Base-by-base conservation (phyloP, 768 basidiomycete species). In the Peribolospora kevripleyi region DNA sequence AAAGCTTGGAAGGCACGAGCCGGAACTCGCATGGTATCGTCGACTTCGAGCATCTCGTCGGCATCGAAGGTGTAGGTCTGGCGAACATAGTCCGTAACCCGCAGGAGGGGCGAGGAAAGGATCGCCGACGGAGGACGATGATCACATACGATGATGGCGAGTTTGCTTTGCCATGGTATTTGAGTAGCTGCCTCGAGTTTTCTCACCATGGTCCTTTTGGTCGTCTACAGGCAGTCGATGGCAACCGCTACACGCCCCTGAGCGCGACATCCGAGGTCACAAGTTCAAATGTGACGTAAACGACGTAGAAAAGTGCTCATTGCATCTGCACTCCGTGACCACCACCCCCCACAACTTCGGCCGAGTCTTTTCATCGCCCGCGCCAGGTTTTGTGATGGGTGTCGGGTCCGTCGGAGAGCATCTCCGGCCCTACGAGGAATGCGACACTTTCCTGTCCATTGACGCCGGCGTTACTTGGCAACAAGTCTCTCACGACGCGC, bases 301-400 rank as follows among this genome's bases (percentile, higher is more conserved):
- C 3, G 74, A 84, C 58, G 56, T 57, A 77, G 1, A 68, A 61
- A 37, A 56, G 1, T 98, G 91, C 66, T 79, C 84, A 0, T 72
- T 97, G 0, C 90, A 98, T 65, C 70, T 98, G 9, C 81, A 93
- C 67, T 93, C 90, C 5, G 86, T 97, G 36, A 90, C 90, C 0
- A 72, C 76, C 6, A 25, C 25, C 25, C 81, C 85, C 1, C 91
- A 91, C 69, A 98, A 95, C 68, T 84, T 80, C 62, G 91, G 93
- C 0, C 80, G 84, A 13, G 75, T 95, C 40, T 97, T 97, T 69
- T 91, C 87, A 2, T 88, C 87, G 0, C 81, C 85, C 5, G 91
- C 90, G 0, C 91, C 91, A 0, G 91, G 93, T 0, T 75, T 86
- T 57, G 81, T 85, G 39, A 91, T 98, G 84, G 91, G 84, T n/a